Evolutionary conservation across 768 basidiomycete genomes (phyloP), one percentile per base, ranked within the genome.

Genomic region (Pulveroboletus sp.): DNA sequence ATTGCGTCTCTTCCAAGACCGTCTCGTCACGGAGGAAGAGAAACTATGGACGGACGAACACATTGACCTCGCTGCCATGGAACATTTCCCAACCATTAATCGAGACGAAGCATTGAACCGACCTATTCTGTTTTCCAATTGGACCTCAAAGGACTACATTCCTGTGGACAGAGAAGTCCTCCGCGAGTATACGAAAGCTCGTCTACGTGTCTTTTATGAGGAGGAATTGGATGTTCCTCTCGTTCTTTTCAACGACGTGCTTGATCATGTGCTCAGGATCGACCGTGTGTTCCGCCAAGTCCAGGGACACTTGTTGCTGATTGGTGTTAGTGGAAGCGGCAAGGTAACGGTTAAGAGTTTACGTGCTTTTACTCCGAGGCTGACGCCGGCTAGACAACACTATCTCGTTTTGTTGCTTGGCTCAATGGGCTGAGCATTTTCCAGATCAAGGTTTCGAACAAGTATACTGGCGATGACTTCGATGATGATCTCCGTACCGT

Each of bases 371-470:
- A 49, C 35, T 54, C 49, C 48, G 47, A 46, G 32, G 31, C 56
- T 63, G 25, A 56, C 46, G 29, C 51, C 39, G 12, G 12, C 9
- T 62, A 97, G 97, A 99, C 97, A 5, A 99, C 94, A 0, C 72
- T 99, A 2, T 97, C 97, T 33, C 86, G 97, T 40, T 99, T 99
- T 66, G 97, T 99, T 23, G 97, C 97, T 0, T 99, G 97, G 97
- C 97, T 99, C 86, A 99, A 99, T 60, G 97, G 97, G 37, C 75
- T 99, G 45, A 97, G 90, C 64, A 94, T 99, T 56, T 99, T 97
- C 80, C 97, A 99, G 67, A 97, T 99, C 78, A 98, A 98, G 66
- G 97, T 98, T 5, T 97, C 95, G 20, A 99, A 98, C 75, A 95
- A 94, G 66, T 99, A 99, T 66, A 97, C 93, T 2, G 94, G 91